Evolutionary conservation across 2,329 filamentous ascomycete species (phyloP).

Genomic region (Diaporthe vexans): DNA sequence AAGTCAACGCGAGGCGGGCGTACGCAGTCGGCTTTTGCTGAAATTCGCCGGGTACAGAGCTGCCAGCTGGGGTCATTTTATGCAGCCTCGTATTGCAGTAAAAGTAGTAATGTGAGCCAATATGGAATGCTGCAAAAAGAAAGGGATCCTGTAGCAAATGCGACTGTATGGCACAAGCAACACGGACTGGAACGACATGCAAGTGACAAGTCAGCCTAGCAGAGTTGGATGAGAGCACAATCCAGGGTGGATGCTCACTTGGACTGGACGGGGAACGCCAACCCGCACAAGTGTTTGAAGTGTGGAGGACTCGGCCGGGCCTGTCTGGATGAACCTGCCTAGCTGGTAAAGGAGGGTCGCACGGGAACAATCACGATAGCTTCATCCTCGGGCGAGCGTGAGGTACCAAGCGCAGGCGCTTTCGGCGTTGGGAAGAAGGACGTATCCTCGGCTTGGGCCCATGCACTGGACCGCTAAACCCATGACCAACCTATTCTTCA

Average conservation of each 20-base stretch:
- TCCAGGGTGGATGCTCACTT: conserved; percentile 14
- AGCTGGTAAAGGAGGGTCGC: conserved; percentile 28
- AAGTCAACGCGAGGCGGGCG: conserved; percentile 26
- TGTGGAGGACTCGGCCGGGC: not conserved
- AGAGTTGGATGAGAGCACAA: not conserved
- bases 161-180: not conserved
- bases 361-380: conserved; percentile 34
- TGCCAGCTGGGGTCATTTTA: not conserved
- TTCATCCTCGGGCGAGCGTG: conserved; percentile 18
- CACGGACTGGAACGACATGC: not conserved
- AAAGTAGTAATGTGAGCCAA: not conserved
- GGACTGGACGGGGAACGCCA: not conserved
- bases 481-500: not conserved
- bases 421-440: not conserved
- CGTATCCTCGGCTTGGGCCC: conserved; percentile 10
- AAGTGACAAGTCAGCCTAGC: not conserved
- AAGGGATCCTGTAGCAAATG: not conserved
- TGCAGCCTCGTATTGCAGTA: not conserved
- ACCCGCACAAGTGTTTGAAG: not conserved
- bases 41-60: not conserved
- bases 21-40: not conserved
- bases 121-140: not conserved
- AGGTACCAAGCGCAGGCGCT: not conserved
- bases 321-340: not conserved
- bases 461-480: conserved; percentile 4